These are phyloP conservation scores for Heterobasidion annosum DNA, from an alignment of 1,284 basidiomycete genomes.

Conservation along the genomic window DNA sequence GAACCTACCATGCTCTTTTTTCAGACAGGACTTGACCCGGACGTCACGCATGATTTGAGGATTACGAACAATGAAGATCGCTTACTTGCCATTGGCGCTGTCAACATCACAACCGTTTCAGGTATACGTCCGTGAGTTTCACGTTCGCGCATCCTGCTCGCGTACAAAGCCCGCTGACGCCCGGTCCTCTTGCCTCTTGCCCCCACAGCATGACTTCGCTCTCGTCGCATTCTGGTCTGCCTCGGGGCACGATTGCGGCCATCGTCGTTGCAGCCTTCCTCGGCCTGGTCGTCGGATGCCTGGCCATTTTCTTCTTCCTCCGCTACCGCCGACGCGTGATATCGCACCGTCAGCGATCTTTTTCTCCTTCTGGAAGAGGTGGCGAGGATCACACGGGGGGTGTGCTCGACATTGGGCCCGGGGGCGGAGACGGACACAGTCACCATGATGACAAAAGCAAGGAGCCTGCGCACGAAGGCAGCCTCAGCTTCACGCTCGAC, in stretches of 20 bases:
- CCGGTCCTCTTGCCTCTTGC: conserved; percentile 7
- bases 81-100: conserved; percentile 28
- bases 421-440: neutral
- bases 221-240: conserved; percentile 12
- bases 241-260: conserved; percentile 54
- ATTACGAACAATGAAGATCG: conserved; percentile 49
- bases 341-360: neutral
- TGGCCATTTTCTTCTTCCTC: conserved; percentile 29
- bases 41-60: conserved; percentile 35
- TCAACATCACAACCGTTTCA: conserved; percentile 32
- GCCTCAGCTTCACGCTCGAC: conserved; percentile 14
- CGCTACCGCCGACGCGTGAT: conserved; percentile 28
- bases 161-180: conserved; percentile 8
- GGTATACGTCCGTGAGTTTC: conserved; percentile 24
- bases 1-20: conserved; percentile 46
- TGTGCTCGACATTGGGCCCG: conserved; percentile 11
- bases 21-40: conserved; percentile 47
- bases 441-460: conserved; percentile 1
- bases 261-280: conserved; percentile 47
- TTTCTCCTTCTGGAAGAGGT: conserved; percentile 1
- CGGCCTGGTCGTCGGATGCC: conserved; percentile 20
- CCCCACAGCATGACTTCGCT: conserved; percentile 5
- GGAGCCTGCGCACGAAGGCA: conserved; percentile 3
- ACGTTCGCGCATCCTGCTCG: neutral
- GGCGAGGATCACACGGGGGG: conserved; percentile 4